These are phyloP conservation scores for Acacia pycnantha DNA, from an alignment of 331 rosid species.

Conservation along the genomic window DNA sequence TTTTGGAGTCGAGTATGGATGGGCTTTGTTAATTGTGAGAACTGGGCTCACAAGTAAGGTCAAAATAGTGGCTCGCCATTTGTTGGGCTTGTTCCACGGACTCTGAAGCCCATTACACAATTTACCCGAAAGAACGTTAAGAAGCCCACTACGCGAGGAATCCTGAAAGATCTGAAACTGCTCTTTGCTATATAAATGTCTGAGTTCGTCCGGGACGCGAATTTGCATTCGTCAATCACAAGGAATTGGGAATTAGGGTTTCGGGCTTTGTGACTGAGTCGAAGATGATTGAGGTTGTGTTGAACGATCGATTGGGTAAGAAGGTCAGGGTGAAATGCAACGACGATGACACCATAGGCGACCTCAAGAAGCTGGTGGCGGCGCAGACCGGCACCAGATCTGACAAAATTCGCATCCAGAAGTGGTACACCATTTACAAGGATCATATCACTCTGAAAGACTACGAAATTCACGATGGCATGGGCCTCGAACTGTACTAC, in stretches of 20 bases:
- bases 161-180: not conserved
- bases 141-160: not conserved
- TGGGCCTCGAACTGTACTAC: constrained; percentile 76
- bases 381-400: constrained; percentile 66
- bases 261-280: not conserved
- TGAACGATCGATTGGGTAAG: constrained; percentile 68
- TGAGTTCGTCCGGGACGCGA: not conserved
- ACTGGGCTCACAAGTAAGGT: too few relatives aligned
- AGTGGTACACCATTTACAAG: constrained; percentile 64
- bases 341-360: constrained; percentile 64
- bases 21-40: too few relatives aligned
- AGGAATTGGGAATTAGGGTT: not conserved
- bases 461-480: constrained; percentile 71
- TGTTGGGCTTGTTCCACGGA: not conserved
- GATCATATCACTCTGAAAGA: constrained; percentile 62
- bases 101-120: not conserved
- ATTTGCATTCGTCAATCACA: not conserved
- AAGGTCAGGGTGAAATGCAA: constrained; percentile 69
- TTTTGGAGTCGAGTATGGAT: too few relatives aligned
- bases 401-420: constrained; percentile 63
- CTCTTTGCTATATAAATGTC: not conserved
- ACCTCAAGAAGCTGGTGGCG: constrained; percentile 65
- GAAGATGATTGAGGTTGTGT: constrained; percentile 67
- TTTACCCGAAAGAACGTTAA: not conserved
- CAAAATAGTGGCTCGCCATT: too few relatives aligned